Base-by-base conservation (phyloP, 192 early-diverging fungal genomes). In the Podochytrium sp. region DNA sequence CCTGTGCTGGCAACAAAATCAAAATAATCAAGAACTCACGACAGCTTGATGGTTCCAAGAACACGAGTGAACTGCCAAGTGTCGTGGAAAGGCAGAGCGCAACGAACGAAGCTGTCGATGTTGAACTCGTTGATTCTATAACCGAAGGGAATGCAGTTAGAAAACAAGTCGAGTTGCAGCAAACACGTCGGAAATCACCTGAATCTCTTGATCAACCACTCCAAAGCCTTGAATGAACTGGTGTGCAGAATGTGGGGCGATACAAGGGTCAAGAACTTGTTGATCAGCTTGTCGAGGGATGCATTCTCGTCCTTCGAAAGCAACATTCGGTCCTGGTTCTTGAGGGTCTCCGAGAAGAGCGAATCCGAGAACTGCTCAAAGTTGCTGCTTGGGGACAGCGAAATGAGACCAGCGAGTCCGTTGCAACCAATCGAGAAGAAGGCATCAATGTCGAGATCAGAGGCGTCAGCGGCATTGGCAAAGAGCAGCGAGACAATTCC, bases 1-100 rank as follows among this genome's bases (percentile, higher is more conserved):
- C 7, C 12, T 57, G 47, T 47, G 38, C 1, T 10, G 18, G 12
- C 23, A 16, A 34, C 42, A 35, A 27, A 65, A 30, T 30, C 1
- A 18, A 32, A 52, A n/a, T n/a, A 47, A 32, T 16, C 41, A 58
- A 53, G 20, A 60, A 79, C 86, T 58, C 85, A 87, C 83, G 82
- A 73, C 58, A 96, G 85, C 16, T 82, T 79, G 20, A 98, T 81
- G 37, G 95, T 85, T 30, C 86, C 84, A 3, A 94, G 86, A 87
- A 99, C 87, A 55, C 89, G 87, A 58, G 92, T 82, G 82, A 98
- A 99, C 42, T 90, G 86, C 65, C 89, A 87, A 12, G 95, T 95
- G 75, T 98, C 96, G 68, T 99, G 95, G 81, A 94, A 99, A 32
- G 97, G 97, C 58, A 99, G 74, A 34, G 97, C 84, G 38, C 89